phyloP scores from a whole-genome alignment of 768 basidiomycete species.

The Artomyces pyxidatus region DNA sequence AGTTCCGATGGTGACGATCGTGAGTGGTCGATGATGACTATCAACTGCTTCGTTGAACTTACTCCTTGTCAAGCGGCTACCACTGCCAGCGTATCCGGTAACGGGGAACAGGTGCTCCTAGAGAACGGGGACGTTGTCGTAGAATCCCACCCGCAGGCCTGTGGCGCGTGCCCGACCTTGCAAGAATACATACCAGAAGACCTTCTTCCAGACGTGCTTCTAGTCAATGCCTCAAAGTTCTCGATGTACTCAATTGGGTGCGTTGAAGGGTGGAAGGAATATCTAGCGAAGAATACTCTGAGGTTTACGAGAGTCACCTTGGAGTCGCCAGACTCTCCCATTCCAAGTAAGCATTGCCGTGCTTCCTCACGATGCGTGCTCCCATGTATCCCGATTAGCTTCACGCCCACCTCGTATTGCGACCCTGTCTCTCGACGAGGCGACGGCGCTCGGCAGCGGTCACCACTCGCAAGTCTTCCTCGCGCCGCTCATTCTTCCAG shows the following conservation, averaged over 20 bases:
- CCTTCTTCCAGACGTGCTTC: conserved; percentile 2
- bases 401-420: neutral
- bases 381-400: too few relatives aligned
- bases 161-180: neutral
- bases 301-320: neutral
- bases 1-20: neutral
- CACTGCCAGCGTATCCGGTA: neutral
- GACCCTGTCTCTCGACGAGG: conserved; percentile 35
- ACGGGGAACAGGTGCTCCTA: neutral
- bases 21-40: too few relatives aligned
- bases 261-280: neutral
- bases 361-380: neutral
- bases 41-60: neutral
- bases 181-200: conserved; percentile 1
- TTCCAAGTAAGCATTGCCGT: too few relatives aligned
- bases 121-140: neutral
- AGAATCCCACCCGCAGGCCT: neutral
- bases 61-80: neutral
- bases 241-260: too few relatives aligned
- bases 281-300: neutral
- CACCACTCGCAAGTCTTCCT: conserved; percentile 46
- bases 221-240: neutral
- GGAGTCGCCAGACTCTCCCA: neutral
- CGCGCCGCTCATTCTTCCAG: conserved; percentile 45
- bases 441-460: conserved; percentile 31